These are phyloP conservation scores for Xerocomellus amylosporus DNA, from an alignment of 768 basidiomycete species.

Conservation along the genomic window DNA sequence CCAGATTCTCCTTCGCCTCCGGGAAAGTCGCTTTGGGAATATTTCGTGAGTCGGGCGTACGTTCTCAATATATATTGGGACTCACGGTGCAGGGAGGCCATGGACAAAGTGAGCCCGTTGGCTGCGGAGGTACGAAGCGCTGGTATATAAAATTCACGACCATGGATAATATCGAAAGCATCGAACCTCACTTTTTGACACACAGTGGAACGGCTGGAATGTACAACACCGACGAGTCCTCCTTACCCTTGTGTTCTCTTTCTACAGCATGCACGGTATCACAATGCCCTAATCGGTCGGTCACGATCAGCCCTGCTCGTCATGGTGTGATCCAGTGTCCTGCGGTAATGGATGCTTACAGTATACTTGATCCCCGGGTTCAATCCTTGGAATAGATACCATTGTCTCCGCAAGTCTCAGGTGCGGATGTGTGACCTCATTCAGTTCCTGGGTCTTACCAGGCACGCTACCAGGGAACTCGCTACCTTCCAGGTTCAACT, in stretches of 20 bases:
- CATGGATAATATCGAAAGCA: background rate
- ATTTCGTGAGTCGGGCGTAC: background rate
- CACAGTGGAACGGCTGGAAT: slow-evolving; percentile 56
- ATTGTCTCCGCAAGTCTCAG: slow-evolving; percentile 53
- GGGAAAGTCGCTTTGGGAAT: slow-evolving; percentile 48
- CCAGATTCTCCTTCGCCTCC: slow-evolving; percentile 49
- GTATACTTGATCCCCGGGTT: slow-evolving; percentile 64
- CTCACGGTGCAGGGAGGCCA: slow-evolving; percentile 52
- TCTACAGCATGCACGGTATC: slow-evolving; percentile 59
- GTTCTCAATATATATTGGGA: background rate
- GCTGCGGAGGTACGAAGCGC: slow-evolving; percentile 47
- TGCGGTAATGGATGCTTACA: slow-evolving; percentile 34
- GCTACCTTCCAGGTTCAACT: slow-evolving; percentile 48
- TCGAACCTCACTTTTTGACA: slow-evolving; percentile 40
- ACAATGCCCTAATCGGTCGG: slow-evolving; percentile 42
- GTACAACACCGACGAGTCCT: slow-evolving; percentile 56
- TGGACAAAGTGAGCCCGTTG: slow-evolving; percentile 46
- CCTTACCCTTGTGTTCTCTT: slow-evolving; percentile 40
- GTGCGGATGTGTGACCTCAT: slow-evolving; percentile 58
- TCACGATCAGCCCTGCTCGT: background rate
- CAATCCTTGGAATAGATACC: slow-evolving; percentile 54
- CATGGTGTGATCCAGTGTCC: background rate
- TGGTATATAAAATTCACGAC: slow-evolving; percentile 16
- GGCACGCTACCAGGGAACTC: slow-evolving; percentile 54
- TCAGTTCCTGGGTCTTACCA: slow-evolving; percentile 56